These are phyloP conservation scores for Neofusicoccum sp. DNA, from an alignment of 2,329 filamentous ascomycete genomes.

Conservation along the genomic window DNA sequence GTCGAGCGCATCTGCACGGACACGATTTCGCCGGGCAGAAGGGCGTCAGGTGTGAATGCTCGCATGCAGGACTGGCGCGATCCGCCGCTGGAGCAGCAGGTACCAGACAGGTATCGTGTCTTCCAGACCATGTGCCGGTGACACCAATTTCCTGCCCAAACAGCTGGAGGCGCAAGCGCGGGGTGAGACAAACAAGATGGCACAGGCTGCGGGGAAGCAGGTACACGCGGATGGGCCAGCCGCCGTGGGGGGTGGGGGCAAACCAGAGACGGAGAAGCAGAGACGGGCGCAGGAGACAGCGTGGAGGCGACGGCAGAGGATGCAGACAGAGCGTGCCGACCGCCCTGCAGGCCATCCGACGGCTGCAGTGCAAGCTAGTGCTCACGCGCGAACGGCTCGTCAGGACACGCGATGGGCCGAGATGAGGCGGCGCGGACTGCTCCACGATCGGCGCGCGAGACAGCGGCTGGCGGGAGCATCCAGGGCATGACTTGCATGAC, in stretches of 20 bases:
- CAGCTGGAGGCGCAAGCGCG: background rate
- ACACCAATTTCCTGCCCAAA: background rate
- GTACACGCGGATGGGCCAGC: constrained; percentile 5
- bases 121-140: constrained; percentile 11
- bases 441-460: constrained; percentile 8
- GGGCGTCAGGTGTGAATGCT: constrained; percentile 3
- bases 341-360: background rate
- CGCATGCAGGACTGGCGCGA: constrained; percentile 9
- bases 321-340: background rate
- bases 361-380: constrained; percentile 11
- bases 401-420: constrained; percentile 5
- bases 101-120: constrained; percentile 6
- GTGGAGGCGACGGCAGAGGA: background rate
- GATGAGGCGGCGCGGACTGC: constrained; percentile 12
- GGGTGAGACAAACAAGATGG: constrained; percentile 11
- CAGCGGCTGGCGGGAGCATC: constrained; percentile 9
- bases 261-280: background rate
- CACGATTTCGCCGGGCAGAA: constrained; percentile 4
- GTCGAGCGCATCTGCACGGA: background rate
- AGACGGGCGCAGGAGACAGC: background rate
- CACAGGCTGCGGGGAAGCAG: constrained; percentile 14
- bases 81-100: background rate
- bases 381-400: background rate
- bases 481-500: background rate
- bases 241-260: background rate